Percentiles rank a stretch among this genome's conserved stretches.
Conservation (phyloP, 75 land plant species). For the Selaginella tamariscina region DNA sequence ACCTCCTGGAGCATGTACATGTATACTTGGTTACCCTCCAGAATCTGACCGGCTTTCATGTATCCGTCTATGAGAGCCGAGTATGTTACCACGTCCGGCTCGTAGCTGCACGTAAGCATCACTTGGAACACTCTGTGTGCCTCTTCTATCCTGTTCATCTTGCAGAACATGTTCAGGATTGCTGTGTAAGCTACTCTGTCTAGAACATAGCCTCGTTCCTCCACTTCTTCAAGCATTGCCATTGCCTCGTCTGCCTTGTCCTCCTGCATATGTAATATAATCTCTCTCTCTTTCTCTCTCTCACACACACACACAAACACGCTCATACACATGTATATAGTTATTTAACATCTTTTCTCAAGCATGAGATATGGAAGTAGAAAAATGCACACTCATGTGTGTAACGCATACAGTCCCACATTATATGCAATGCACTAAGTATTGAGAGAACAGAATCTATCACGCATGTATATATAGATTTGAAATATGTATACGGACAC, state of each 20-base stretch:
- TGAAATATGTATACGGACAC: too few species aligned
- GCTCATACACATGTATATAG: too few species aligned
- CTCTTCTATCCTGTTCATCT: not conserved
- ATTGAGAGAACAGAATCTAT: too few species aligned
- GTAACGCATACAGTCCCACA: too few species aligned
- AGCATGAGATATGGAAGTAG: too few species aligned
- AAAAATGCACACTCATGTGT: too few species aligned
- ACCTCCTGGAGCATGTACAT: not conserved
- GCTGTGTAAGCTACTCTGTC: not conserved
- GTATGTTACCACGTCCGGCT: not conserved
- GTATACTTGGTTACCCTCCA: not conserved
- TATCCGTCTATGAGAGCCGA: not conserved
- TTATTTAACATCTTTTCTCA: too few species aligned
- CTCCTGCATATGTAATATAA: too few species aligned
- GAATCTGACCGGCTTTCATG: slow-evolving; percentile 9
- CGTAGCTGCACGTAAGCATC: slow-evolving; percentile 24
- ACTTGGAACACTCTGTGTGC: slow-evolving; percentile 18
- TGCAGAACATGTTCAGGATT: not conserved
- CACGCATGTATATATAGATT: too few species aligned
- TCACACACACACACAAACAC: too few species aligned
- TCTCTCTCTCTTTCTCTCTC: too few species aligned
- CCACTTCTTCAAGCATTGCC: not conserved
- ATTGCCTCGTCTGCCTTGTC: not conserved
- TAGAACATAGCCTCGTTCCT: not conserved
- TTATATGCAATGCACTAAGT: too few species aligned